Conservation (phyloP, 2,329 filamentous ascomycete genomes). For the Botrytis elliptica region DNA sequence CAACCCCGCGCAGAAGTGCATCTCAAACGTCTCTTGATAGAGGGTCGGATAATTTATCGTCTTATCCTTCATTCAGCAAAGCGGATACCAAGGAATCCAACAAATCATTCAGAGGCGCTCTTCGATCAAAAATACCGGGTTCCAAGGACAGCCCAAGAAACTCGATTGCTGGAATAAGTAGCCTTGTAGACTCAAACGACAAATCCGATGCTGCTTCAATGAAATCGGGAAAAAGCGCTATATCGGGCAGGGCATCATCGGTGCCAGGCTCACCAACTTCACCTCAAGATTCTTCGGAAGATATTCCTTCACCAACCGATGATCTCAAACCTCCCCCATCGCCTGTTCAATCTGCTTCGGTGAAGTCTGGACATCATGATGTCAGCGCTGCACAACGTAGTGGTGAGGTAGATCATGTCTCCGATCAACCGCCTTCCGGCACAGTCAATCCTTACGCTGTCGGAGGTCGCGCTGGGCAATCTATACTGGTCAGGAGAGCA, state of each 20-base stretch:
- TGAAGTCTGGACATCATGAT: constrained; percentile 72
- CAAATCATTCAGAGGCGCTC: constrained; percentile 72
- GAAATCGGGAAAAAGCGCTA: constrained; percentile 64
- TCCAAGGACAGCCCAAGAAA: constrained; percentile 75
- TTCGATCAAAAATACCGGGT: constrained; percentile 87
- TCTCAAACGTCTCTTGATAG: constrained; percentile 38
- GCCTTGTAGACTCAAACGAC: constrained; percentile 58
- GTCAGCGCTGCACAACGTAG: constrained; percentile 77
- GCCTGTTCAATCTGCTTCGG: constrained; percentile 73
- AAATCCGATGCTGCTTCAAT: constrained; percentile 74
- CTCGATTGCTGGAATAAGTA: constrained; percentile 59
- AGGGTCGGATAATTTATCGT: constrained; percentile 55
- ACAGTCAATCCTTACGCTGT: constrained; percentile 56
- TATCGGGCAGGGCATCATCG: constrained; percentile 43
- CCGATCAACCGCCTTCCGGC: constrained; percentile 79
- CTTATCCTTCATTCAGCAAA: constrained; percentile 87
- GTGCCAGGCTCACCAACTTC: constrained; percentile 42
- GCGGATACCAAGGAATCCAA: constrained; percentile 92
- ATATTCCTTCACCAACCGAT: constrained; percentile 48
- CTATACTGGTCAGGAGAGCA: constrained; percentile 77
- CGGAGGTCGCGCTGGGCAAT: constrained; percentile 73
- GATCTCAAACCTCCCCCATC: constrained; percentile 72
- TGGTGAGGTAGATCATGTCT: constrained; percentile 92
- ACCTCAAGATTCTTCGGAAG: constrained; percentile 37
- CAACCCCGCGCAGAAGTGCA: constrained; percentile 34